Conservation (phyloP, 2,329 filamentous ascomycete genomes). For the Lasiodiplodia sp. region DNA sequence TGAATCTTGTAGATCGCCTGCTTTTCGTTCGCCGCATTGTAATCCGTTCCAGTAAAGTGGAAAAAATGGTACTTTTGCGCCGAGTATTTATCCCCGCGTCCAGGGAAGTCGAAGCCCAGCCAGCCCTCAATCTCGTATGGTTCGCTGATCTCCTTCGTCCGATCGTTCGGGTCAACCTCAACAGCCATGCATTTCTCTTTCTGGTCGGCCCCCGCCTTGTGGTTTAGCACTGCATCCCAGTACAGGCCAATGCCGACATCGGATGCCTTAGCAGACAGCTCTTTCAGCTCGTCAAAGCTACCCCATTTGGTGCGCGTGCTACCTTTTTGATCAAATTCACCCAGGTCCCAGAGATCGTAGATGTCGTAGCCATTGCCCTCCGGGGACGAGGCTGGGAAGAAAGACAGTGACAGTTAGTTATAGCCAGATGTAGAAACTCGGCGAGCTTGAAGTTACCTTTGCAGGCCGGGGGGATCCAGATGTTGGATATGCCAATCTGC, state of each 20-base stretch:
- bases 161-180: conserved; percentile 68
- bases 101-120: conserved; percentile 71
- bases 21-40: conserved; percentile 63
- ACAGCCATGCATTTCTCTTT: conserved; percentile 69
- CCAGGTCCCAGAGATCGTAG: conserved; percentile 73
- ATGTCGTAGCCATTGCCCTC: conserved; percentile 68
- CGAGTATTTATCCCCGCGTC: conserved; percentile 67
- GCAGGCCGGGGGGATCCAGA: conserved; percentile 76
- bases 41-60: conserved; percentile 75
- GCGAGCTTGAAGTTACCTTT: conserved; percentile 59
- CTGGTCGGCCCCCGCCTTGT: conserved; percentile 73
- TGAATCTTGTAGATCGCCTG: conserved; percentile 72
- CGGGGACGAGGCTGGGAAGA: conserved; percentile 58
- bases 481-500: conserved; percentile 65
- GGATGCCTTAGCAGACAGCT: conserved; percentile 60
- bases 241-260: conserved; percentile 64
- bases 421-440: conserved; percentile 19
- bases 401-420: not conserved
- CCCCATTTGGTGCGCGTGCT: conserved; percentile 72
- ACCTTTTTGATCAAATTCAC: conserved; percentile 77
- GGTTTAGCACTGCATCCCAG: conserved; percentile 77
- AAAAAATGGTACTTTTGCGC: conserved; percentile 69
- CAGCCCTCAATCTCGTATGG: conserved; percentile 71
- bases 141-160: conserved; percentile 61
- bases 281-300: conserved; percentile 65